Evolutionary conservation across 108 stramenopile species (phyloP), one percentile per base, ranked within the genome.

Genomic region (Fragilaria crotonensis): DNA sequence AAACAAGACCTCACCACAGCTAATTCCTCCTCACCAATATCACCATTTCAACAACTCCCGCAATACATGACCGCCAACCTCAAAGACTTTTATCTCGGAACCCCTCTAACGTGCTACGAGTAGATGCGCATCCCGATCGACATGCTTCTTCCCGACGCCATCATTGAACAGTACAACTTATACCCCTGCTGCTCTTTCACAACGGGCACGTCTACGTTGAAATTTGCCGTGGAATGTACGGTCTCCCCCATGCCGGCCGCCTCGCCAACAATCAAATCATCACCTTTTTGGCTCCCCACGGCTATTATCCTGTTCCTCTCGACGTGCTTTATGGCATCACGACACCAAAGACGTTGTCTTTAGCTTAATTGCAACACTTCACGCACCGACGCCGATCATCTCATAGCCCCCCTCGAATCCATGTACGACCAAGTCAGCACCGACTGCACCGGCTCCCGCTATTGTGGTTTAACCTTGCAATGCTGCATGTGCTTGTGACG

Each of bases 171-270:
- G 18, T 73, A 76, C 63, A 56, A 76, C 17, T 48, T 70, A n/a
- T n/a, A 25, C 57, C 76, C 3, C 17, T 20, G 5, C 45, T 48
- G 2, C 28, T 31, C 11, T 47, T 41, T 0, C 30, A 65, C 52
- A 25, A 45, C 3, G 54, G 59, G 5, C 29, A 45, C 20, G 31
- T 66, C 0, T 61, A 71, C 44, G 2, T 62, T 14, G 50, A 63
- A 47, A 49, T 64, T 5, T 11, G 9, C 11, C 41, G 52, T 30
- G 75, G 76, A 0, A 81, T 81, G 75, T 81, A 77, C 25, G 78
- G 78, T 25, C 71, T 79, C 14, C 67, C 63, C 5, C 78, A 79
- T 54, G 63, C 72, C 7, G 70, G 77, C 45, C 45, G 57, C 5
- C 47, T 78, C 25, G 70, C 66, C 18, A 71, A 76, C 30, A 45